Evolutionary conservation across 1,284 basidiomycete species (phyloP).

Genomic region (Erythrobasidium hasegawianum): DNA sequence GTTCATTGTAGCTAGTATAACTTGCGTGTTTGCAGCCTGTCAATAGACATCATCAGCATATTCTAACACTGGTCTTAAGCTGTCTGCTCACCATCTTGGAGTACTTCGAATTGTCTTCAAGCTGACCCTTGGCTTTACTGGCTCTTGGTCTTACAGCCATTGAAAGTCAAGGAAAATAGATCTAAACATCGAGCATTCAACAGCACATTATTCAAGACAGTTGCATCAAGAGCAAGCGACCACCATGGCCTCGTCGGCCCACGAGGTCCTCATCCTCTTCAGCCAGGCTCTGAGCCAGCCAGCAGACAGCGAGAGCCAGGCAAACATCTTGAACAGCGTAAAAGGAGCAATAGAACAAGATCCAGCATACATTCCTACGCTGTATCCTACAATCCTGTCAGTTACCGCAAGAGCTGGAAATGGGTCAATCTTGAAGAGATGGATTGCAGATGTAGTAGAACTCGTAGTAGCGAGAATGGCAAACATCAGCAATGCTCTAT

Average conservation of each 20-base stretch:
- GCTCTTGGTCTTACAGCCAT: too few relatives aligned
- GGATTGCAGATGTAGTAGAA: slow-evolving; percentile 33
- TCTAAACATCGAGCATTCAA: too few relatives aligned
- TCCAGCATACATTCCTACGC: slow-evolving; percentile 14
- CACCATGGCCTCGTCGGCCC: slow-evolving; percentile 18
- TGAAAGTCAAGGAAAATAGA: too few relatives aligned
- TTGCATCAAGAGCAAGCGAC: not conserved
- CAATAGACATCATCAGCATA: too few relatives aligned
- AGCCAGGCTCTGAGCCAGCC: slow-evolving; percentile 69
- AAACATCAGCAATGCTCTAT: slow-evolving; percentile 12
- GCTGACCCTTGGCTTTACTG: too few relatives aligned
- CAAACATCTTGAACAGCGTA: slow-evolving; percentile 61
- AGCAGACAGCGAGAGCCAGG: slow-evolving; percentile 78
- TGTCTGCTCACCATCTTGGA: not conserved
- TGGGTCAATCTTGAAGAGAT: slow-evolving; percentile 17
- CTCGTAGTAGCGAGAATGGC: slow-evolving; percentile 24
- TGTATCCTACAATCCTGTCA: slow-evolving; percentile 34
- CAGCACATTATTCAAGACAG: not conserved
- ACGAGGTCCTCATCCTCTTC: slow-evolving; percentile 35
- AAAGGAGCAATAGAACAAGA: slow-evolving; percentile 21
- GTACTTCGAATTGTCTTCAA: not conserved
- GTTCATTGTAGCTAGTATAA: not conserved
- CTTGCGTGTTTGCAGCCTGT: slow-evolving; percentile 36
- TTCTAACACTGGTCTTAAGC: too few relatives aligned
- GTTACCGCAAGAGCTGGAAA: slow-evolving; percentile 15